These are phyloP conservation scores for Botrytis pseudocinerea DNA, from an alignment of 2,329 filamentous ascomycete species.

Conservation along the genomic window DNA sequence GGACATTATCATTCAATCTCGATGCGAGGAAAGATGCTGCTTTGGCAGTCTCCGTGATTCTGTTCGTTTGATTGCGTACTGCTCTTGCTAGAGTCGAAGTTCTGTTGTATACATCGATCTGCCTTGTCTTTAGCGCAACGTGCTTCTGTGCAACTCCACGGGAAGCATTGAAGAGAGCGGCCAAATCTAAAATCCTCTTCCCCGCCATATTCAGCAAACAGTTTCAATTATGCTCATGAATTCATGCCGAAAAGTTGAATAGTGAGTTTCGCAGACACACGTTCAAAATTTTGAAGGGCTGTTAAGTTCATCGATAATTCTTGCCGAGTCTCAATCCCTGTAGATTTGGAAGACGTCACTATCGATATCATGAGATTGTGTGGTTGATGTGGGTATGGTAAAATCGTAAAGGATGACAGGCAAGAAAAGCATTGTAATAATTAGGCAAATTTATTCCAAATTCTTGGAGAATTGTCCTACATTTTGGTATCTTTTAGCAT, in stretches of 20 bases:
- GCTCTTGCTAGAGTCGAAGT: slow-evolving; percentile 66
- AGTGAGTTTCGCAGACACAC: not conserved
- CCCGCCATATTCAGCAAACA: slow-evolving; percentile 49
- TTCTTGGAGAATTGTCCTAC: not conserved
- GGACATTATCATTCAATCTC: slow-evolving; percentile 53
- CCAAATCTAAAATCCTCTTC: slow-evolving; percentile 68
- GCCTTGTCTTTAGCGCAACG: slow-evolving; percentile 56
- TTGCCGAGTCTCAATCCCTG: slow-evolving; percentile 20
- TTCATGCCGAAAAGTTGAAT: slow-evolving; percentile 25
- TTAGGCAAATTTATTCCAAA: too few relatives aligned
- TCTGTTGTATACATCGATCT: slow-evolving; percentile 62
- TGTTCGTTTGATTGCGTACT: slow-evolving; percentile 61
- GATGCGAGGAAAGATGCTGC: slow-evolving; percentile 60
- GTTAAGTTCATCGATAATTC: slow-evolving; percentile 1
- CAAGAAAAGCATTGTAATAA: not conserved
- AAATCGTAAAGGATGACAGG: not conserved
- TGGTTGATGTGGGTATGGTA: not conserved
- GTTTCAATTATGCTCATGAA: slow-evolving; percentile 23
- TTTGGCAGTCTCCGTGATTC: slow-evolving; percentile 59
- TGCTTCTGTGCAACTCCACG: slow-evolving; percentile 66
- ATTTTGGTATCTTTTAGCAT: not conserved
- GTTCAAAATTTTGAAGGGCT: not conserved
- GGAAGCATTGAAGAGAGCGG: slow-evolving; percentile 68
- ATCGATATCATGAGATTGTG: not conserved
- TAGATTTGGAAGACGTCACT: slow-evolving; percentile 7